Evolutionary conservation across 2,329 filamentous ascomycete genomes (phyloP), one percentile per base, ranked within the genome.

Genomic region (Trichoderma breve): DNA sequence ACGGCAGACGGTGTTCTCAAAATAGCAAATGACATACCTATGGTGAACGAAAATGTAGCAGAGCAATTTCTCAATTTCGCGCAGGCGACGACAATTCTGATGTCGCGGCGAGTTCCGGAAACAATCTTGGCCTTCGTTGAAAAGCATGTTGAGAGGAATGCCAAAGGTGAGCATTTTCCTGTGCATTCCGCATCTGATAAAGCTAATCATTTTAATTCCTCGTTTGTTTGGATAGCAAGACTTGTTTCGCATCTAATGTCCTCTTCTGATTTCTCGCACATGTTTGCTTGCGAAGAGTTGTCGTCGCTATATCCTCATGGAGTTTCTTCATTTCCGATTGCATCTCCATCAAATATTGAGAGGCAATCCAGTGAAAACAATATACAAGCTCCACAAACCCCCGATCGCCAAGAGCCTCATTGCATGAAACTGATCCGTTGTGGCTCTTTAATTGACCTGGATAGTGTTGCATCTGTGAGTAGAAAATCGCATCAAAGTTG

Each of bases 1-100:
- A 90, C 91, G 6, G 83, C 86, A 30, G 89, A 94, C 51, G 90
- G 93, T 76, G 89, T 86, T 43, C 81, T 98, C 4, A 91, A 88
- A 72, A 85, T 97, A 57, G 90, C 97, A 78, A 90, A 95, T 78
- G 95, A 98, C 75, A 86, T 93, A 11, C 85, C 88, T 18, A 85
- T 89, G 75, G 91, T 90, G 5, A 90, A 89, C n/a, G 79, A 89
- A n/a, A 90, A 93, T 43, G 83, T 91, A 14, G 83, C 92, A n/a
- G 89, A 93, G 73, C 89, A 86, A 5, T 81, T 91, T 24, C 78
- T 90, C 55, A 76, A 87, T 11, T 84, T 89, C 68, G 80, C 83
- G 14, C 85, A 87, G 70, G 88, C 89, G 18, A 90, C 87, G 0
- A 85, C 83, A 0, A 79, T 91, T 28, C 79, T 91, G 7, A 81